These are phyloP conservation scores for Phytophthora foliorum DNA, from an alignment of 352 stramenopile species.

Conservation along the genomic window DNA sequence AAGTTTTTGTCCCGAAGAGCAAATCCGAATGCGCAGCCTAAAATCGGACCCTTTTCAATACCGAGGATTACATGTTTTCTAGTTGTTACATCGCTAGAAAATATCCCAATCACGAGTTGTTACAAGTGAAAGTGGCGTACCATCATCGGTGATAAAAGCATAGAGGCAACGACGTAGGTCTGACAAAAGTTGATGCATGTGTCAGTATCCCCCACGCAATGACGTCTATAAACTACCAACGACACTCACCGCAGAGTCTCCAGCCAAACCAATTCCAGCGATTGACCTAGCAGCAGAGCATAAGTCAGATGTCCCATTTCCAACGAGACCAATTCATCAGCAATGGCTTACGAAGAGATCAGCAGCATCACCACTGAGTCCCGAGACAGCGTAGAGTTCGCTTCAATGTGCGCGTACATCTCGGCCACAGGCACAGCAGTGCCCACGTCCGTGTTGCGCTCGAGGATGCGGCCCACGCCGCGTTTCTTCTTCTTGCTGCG, in stretches of 20 bases:
- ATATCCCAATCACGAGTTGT: not conserved
- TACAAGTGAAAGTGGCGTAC: conserved; percentile 33
- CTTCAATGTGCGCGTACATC: conserved; percentile 90
- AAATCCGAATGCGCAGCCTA: conserved; percentile 88
- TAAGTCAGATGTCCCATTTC: not conserved
- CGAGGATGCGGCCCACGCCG: conserved; percentile 72
- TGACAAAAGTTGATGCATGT: conserved; percentile 24
- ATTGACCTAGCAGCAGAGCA: conserved; percentile 59
- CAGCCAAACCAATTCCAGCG: conserved; percentile 82
- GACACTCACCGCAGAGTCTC: conserved; percentile 65
- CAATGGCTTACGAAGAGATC: conserved; percentile 76
- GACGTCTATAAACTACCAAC: not conserved
- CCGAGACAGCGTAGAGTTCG: conserved; percentile 81
- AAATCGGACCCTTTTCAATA: conserved; percentile 68
- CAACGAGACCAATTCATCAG: conserved; percentile 3
- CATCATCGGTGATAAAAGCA: conserved; percentile 91
- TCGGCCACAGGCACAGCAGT: conserved; percentile 87
- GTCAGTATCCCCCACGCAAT: conserved; percentile 4
- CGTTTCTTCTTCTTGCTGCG: conserved; percentile 64
- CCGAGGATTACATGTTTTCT: not conserved
- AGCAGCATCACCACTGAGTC: conserved; percentile 89
- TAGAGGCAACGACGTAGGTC: conserved; percentile 89
- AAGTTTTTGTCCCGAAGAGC: conserved; percentile 80
- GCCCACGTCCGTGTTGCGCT: conserved; percentile 83
- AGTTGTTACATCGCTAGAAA: not conserved